Evolutionary conservation across 345 rosid species (phyloP), one percentile per base, ranked within the genome.

Genomic region (Eucalyptus marginata): DNA sequence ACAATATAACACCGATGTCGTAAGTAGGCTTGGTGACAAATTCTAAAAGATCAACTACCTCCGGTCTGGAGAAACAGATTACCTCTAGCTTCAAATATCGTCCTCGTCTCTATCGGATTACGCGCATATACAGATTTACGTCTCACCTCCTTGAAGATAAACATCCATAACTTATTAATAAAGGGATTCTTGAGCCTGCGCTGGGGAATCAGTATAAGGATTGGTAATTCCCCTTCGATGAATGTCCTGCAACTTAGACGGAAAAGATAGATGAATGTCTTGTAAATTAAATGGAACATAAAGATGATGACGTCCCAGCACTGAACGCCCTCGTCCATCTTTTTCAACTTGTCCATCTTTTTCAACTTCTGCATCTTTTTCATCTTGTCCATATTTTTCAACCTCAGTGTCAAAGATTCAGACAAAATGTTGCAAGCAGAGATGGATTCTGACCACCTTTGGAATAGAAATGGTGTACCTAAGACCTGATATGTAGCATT

Each of bases 351-450:
- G 15, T 13, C 1, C 50, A 49, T 13, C 50, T 49, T 13, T 49
- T 49, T 49, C 50, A 49, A 44, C 46, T 44, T 44, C 7, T 7
- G 46, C 8, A 44, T 2, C 46, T 7, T 2, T 44, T 7, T 44
- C 8, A 44, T 2, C 16, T 49, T 49, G 51, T 13, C 16, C 16
- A 13, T 13, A 14, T 29, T 29, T 64, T 4, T 62, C 3, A 11
- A 0, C 17, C 15, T n/a, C 17, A 3, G 0, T 13, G 4, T 13
- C 17, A 6, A 50, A 14, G 0, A 50, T 50, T 50, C 15, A 0
- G 71, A 64, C 0, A 64, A 64, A 64, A 64, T 0, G 20, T 13
- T 64, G 40, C 24, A 4, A 68, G 80, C 4, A 5, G 0, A 68
- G 24, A 68, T 68, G 80, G 80, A 68, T 33, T 68, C 80, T 33